Base-by-base conservation (phyloP, 75 land plant species). In the Picea sitchensis region DNA sequence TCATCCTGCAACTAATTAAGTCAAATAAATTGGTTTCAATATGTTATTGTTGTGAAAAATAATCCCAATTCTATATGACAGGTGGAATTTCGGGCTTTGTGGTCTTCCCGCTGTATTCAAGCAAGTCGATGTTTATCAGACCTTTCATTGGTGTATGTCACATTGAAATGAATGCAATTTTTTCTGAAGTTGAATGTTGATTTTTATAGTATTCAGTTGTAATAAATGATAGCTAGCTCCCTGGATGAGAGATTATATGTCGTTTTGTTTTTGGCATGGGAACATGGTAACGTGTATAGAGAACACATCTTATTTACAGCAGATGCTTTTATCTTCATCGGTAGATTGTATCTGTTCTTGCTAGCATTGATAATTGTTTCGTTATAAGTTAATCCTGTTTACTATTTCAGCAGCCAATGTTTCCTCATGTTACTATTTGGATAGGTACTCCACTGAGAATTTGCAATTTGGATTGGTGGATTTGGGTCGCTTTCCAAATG, bases 401-500 rank as follows among this genome's bases (percentile, higher is more conserved):
- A 71, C 8, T 38, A 20, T 71, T 21, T 71, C 73, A 71, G 73
- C 8, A 44, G n/a, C 73, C 44, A 71, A 9, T 3, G 7, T 71
- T 71, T 44, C 47, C 23, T 2, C 12, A 15, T 18, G 47, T 20
- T 71, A 41, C 54, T 71, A 41, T 71, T 36, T 71, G 21, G 51
- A 41, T 38, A 92, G 94, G 64, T 92, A 89, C 44, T 90, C 92
- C 15, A 90, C 85, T 77, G 82, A 88, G 75, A 78, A 84, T 75
- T 32, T 92, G 15, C 90, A 88, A 61, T 92, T 92, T 88, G 94
- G 89, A 38, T 77, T 82, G 77, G 88, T 92, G 73, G 94, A 92
- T 82, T 79, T 92, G 80, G 90, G 94, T 18, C 94, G 85, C 75
- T 92, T 92, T 65, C 90, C 94, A 56, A 92, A 90, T 88, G 89